These are phyloP conservation scores for Volutella citrinella DNA, from an alignment of 2,329 filamentous ascomycete species.

Conservation along the genomic window DNA sequence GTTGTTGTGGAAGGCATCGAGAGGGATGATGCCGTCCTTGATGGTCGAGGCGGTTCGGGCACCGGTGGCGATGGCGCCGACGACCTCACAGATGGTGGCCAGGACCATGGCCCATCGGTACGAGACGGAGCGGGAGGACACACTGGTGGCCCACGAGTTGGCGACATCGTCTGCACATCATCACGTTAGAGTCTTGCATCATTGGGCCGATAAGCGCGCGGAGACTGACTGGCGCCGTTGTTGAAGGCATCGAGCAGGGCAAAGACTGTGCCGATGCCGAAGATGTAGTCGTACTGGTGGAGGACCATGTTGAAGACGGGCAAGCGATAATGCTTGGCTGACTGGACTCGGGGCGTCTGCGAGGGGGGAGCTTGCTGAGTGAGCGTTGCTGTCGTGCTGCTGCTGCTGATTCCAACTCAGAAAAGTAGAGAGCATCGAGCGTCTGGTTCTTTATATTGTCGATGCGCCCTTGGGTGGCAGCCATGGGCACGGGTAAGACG, in stretches of 20 bases:
- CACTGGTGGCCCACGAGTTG: conserved; percentile 78
- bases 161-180: conserved; percentile 68
- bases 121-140: conserved; percentile 73
- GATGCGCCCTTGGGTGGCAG: not conserved
- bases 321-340: not conserved
- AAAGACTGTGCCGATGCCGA: conserved; percentile 73
- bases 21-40: conserved; percentile 73
- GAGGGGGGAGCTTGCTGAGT: not conserved
- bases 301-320: conserved; percentile 48
- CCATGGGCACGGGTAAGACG: not conserved
- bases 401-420: not conserved
- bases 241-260: conserved; percentile 75
- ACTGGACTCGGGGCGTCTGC: not conserved
- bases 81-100: conserved; percentile 64
- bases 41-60: conserved; percentile 72
- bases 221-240: conserved; percentile 69
- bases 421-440: not conserved
- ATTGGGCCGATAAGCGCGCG: conserved; percentile 1
- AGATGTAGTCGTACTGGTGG: conserved; percentile 66
- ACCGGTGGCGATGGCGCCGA: conserved; percentile 65
- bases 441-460: not conserved
- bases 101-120: conserved; percentile 68
- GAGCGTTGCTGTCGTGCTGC: not conserved
- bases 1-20: conserved; percentile 54
- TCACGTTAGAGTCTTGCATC: not conserved